A percentile compares a stretch with the other conserved stretches of the same genome.
Evolutionary conservation across 352 stramenopile species (phyloP).

Genomic region (Phytophthora niederhauseri): DNA sequence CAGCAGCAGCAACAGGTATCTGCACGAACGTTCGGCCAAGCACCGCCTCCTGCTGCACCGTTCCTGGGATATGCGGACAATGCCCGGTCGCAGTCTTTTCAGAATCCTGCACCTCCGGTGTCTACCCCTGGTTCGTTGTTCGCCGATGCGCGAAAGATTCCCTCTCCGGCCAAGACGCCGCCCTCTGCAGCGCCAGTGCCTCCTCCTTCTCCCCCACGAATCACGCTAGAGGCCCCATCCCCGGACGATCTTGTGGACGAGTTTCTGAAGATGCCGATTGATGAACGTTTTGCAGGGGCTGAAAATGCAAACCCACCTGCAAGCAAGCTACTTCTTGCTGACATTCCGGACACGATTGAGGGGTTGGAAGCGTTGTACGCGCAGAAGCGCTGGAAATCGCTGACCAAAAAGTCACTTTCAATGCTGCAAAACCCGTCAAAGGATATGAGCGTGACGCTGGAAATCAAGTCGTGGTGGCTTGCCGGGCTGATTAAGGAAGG

Average conservation of each 20-base stretch:
- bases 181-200: slow-evolving; percentile 23
- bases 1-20: slow-evolving; percentile 27
- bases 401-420: slow-evolving; percentile 74
- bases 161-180: slow-evolving; percentile 25
- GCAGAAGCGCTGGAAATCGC: slow-evolving; percentile 73
- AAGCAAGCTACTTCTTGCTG: slow-evolving; percentile 54
- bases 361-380: slow-evolving; percentile 63
- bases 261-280: slow-evolving; percentile 61
- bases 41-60: slow-evolving; percentile 65
- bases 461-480: slow-evolving; percentile 87
- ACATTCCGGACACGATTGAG: slow-evolving; percentile 64
- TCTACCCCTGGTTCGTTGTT: slow-evolving; percentile 21
- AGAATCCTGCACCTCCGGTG: slow-evolving; percentile 13
- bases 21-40: slow-evolving; percentile 40
- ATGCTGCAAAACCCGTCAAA: slow-evolving; percentile 73
- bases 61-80: slow-evolving; percentile 71
- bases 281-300: slow-evolving; percentile 40
- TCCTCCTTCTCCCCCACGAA: slow-evolving; percentile 24
- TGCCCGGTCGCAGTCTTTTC: slow-evolving; percentile 51
- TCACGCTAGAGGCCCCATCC: slow-evolving; percentile 36
- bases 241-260: slow-evolving; percentile 65
- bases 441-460: slow-evolving; percentile 48
- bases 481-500: slow-evolving; percentile 79
- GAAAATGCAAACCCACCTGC: slow-evolving; percentile 32
- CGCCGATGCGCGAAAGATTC: slow-evolving; percentile 19